These are phyloP conservation scores for Lagerstroemia speciosa DNA, from an alignment of 345 rosid genomes.

Conservation along the genomic window DNA sequence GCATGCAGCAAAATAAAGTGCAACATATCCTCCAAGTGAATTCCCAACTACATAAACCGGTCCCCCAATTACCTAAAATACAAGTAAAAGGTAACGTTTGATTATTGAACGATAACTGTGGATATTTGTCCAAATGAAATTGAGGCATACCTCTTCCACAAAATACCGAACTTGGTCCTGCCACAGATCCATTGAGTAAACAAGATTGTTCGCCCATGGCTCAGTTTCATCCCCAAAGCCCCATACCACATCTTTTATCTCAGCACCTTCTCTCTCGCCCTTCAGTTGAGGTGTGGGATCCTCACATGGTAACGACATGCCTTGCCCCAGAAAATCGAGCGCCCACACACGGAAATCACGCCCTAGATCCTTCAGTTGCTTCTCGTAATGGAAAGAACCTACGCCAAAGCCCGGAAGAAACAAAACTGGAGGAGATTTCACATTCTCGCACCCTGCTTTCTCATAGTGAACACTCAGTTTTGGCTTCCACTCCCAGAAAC, in stretches of 20 bases:
- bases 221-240: conserved; percentile 75
- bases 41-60: conserved; percentile 87
- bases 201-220: conserved; percentile 77
- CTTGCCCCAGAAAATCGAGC: conserved; percentile 91
- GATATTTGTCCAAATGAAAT: background rate
- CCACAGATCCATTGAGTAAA: conserved; percentile 81
- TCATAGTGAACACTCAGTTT: conserved; percentile 66
- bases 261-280: conserved; percentile 16
- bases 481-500: conserved; percentile 80
- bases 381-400: conserved; percentile 91
- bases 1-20: conserved; percentile 79
- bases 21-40: conserved; percentile 89
- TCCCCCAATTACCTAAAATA: conserved; percentile 70
- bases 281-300: conserved; percentile 47
- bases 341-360: conserved; percentile 88
- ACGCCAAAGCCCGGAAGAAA: conserved; percentile 97
- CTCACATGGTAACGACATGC: conserved; percentile 68
- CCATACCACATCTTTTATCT: conserved; percentile 37
- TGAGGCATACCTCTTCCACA: conserved; percentile 52
- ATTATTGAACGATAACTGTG: background rate
- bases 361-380: conserved; percentile 81
- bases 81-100: background rate
- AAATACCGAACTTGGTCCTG: conserved; percentile 67
- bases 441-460: conserved; percentile 55
- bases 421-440: conserved; percentile 57